Percentiles rank a stretch among this genome's conserved stretches.
Conservation (phyloP, 768 basidiomycete species). For the Pleurotus tuber-regium region DNA sequence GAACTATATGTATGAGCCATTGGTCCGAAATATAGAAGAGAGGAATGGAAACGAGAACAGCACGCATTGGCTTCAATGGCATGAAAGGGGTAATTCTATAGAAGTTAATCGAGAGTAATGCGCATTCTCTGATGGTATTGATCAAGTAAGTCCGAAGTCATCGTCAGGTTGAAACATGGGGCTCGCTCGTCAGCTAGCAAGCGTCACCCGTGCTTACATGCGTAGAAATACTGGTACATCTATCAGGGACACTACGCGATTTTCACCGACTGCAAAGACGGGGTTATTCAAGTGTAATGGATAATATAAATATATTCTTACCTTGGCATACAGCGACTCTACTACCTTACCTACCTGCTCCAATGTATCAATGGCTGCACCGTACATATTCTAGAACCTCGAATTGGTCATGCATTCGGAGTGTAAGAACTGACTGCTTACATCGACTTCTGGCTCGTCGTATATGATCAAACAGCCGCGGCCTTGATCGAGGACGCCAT, state of each 20-base stretch:
- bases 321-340: constrained; percentile 87
- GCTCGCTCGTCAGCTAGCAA: too few species aligned
- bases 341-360: constrained; percentile 94
- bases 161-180: too few species aligned
- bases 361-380: constrained; percentile 84
- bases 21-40: too few species aligned
- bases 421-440: constrained; percentile 36
- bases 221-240: constrained; percentile 8
- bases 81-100: too few species aligned
- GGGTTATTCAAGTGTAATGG: background rate
- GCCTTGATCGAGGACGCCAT: constrained; percentile 96
- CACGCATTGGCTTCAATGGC: too few species aligned
- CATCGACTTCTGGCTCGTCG: constrained; percentile 82
- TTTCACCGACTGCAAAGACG: constrained; percentile 31
- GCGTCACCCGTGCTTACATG: background rate
- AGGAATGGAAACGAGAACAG: too few species aligned
- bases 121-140: too few species aligned
- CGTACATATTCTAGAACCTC: constrained; percentile 73
- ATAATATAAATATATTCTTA: constrained; percentile 12
- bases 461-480: constrained; percentile 91
- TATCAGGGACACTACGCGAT: constrained; percentile 28
- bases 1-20: too few species aligned
- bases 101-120: too few species aligned
- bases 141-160: too few species aligned
- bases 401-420: background rate